Conservation (phyloP, 2,329 filamentous ascomycete genomes). For the Pseudogymnoascus sp. region DNA sequence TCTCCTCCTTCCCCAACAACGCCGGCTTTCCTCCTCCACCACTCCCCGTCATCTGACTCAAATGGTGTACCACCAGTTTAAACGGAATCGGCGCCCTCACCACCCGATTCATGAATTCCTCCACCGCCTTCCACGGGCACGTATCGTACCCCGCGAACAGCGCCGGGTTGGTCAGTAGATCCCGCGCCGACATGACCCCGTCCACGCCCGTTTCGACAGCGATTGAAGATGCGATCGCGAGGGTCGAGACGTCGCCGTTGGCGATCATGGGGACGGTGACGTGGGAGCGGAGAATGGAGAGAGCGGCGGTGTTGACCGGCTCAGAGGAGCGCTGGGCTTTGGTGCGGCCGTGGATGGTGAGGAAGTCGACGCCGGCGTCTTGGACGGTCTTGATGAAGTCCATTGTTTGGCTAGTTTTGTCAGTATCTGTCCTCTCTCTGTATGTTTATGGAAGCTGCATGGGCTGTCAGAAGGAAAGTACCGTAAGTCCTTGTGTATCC, state of each 20-base stretch:
- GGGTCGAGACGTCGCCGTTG: constrained; percentile 61
- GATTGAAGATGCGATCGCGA: constrained; percentile 28
- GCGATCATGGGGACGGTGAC: constrained; percentile 52
- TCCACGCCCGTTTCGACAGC: constrained; percentile 37
- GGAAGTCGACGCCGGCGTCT: constrained; percentile 52
- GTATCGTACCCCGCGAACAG: constrained; percentile 47
- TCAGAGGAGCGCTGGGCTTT: constrained; percentile 50
- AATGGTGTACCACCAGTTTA: constrained; percentile 56
- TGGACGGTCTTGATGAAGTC: constrained; percentile 57
- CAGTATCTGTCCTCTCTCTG: background rate
- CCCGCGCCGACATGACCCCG: constrained; percentile 63
- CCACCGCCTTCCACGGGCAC: constrained; percentile 55
- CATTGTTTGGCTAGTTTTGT: constrained; percentile 31
- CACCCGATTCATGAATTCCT: constrained; percentile 51
- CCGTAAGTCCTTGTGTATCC: constrained; percentile 57
- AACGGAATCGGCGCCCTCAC: constrained; percentile 51
- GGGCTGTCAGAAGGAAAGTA: constrained; percentile 15
- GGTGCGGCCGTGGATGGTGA: constrained; percentile 62
- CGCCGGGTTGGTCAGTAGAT: constrained; percentile 58
- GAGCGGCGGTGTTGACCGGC: constrained; percentile 53
- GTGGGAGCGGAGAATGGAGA: constrained; percentile 38
- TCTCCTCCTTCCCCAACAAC: constrained; percentile 45
- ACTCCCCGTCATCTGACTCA: constrained; percentile 57
- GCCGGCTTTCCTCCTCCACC: constrained; percentile 16
- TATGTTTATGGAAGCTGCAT: too few relatives aligned